Percentiles rank a stretch among this genome's conserved stretches.
Evolutionary conservation across 2,329 filamentous ascomycete genomes (phyloP).

Genomic region (Penicillium hordei): DNA sequence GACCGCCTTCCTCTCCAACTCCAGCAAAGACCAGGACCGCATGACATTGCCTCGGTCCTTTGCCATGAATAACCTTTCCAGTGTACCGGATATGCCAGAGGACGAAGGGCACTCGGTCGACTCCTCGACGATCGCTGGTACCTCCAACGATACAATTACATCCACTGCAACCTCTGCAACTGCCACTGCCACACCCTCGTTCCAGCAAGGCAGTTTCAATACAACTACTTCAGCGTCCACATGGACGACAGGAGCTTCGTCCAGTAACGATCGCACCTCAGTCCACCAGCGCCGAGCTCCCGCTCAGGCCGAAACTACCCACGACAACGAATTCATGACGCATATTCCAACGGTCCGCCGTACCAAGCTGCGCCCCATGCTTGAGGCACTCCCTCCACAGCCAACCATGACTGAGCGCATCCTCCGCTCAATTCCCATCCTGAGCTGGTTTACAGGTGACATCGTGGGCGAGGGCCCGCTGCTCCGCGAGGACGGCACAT

Average conservation of each 20-base stretch:
- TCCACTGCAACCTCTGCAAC: constrained; percentile 21
- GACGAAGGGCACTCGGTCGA: constrained; percentile 36
- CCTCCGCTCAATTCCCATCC: constrained; percentile 64
- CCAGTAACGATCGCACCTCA: constrained; percentile 14
- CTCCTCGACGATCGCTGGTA: constrained; percentile 43
- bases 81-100: constrained; percentile 24
- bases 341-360: constrained; percentile 67
- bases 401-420: constrained; percentile 64
- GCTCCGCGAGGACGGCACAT: constrained; percentile 46
- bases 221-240: constrained; percentile 3
- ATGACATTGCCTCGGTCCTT: constrained; percentile 43
- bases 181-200: constrained; percentile 20
- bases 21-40: constrained; percentile 34
- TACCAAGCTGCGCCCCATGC: constrained; percentile 64
- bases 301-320: constrained; percentile 32
- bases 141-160: constrained; percentile 42
- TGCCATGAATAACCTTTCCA: constrained; percentile 39
- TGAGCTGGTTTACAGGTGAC: constrained; percentile 67
- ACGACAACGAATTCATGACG: constrained; percentile 50
- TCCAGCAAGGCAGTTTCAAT: constrained; percentile 1
- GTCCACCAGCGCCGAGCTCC: constrained; percentile 32
- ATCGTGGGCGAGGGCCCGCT: constrained; percentile 50
- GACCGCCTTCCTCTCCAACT: constrained; percentile 32
- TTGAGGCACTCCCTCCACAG: constrained; percentile 69
- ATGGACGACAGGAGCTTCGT: constrained; percentile 18